phyloP scores from a whole-genome alignment of 2,329 filamentous ascomycete species.

The Cladorrhinum sp. region DNA sequence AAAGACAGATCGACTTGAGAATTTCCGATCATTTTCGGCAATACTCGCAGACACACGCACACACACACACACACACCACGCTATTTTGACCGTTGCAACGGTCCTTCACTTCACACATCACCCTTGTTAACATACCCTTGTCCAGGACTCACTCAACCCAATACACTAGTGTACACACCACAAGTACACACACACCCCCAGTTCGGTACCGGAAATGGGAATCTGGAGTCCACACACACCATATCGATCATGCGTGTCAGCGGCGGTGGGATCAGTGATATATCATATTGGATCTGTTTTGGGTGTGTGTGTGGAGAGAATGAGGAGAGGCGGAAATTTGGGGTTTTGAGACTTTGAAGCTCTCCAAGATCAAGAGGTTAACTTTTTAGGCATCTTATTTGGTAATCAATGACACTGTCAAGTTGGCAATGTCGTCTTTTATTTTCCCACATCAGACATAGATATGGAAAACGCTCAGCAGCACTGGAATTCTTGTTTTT shows the following conservation, averaged over 20 bases:
- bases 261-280: neutral
- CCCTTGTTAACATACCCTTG: neutral
- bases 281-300: neutral
- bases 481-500: too few species aligned
- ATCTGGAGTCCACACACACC: neutral
- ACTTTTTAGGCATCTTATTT: too few species aligned
- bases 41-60: neutral
- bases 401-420: too few species aligned
- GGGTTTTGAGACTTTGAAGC: too few species aligned
- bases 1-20: too few species aligned
- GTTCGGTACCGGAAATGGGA: slow-evolving; percentile 9
- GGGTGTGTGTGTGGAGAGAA: too few species aligned
- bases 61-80: neutral
- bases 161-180: neutral
- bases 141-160: neutral
- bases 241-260: neutral
- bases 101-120: neutral
- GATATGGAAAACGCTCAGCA: too few species aligned
- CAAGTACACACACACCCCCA: neutral
- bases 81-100: slow-evolving; percentile 7
- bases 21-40: neutral
- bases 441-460: too few species aligned
- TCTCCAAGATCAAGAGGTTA: too few species aligned
- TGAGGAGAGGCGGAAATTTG: too few species aligned
- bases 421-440: too few species aligned